phyloP scores from a whole-genome alignment of 257 asterid species.

The Forsythia suspensa region DNA sequence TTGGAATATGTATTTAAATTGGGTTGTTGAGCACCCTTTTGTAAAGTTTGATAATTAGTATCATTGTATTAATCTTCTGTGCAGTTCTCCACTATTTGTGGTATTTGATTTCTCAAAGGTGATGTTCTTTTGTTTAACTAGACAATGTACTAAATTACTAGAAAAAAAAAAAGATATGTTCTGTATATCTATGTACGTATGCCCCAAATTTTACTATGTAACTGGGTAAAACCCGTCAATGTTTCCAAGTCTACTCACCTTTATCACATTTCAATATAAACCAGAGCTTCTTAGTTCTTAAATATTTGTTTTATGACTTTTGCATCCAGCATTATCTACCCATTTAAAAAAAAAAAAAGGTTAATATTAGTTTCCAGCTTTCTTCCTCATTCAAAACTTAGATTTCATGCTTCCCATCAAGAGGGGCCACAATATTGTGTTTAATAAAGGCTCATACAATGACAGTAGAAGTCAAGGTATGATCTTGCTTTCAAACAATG shows the following conservation, averaged over 20 bases:
- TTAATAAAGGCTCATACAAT: background rate
- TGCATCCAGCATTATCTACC: background rate
- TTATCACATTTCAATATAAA: background rate
- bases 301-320: background rate
- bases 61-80: background rate
- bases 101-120: background rate
- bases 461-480: conserved; percentile 1
- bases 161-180: background rate
- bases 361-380: background rate
- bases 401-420: background rate
- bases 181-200: background rate
- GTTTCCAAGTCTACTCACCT: background rate
- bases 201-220: background rate
- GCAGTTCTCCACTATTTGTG: background rate
- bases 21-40: background rate
- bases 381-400: background rate
- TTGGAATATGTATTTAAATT: background rate
- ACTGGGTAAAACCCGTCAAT: background rate
- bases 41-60: background rate
- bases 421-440: background rate
- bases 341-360: too few relatives aligned
- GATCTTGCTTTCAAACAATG: background rate
- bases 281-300: background rate
- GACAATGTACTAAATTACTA: background rate
- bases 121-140: background rate